Evolutionary conservation across 2,329 filamentous ascomycete genomes (phyloP).

Genomic region (Ophiognomonia clavigignenti-juglandacearum): DNA sequence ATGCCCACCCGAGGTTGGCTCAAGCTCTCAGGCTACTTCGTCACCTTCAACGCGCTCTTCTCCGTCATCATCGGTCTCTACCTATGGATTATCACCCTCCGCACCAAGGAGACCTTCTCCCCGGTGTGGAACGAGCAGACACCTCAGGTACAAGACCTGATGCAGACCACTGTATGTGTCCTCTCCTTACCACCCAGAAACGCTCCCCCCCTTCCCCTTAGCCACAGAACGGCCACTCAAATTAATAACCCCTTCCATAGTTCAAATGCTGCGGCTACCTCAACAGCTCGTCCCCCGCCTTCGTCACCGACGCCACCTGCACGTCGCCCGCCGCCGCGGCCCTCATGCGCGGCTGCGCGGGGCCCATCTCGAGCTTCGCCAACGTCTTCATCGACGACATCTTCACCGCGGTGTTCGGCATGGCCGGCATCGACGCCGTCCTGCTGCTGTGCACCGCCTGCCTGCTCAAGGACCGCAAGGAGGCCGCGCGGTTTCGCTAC

Average conservation of each 20-base stretch:
- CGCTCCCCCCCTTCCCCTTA: too few species aligned
- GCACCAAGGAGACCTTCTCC: slow-evolving; percentile 58
- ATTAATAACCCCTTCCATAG: too few species aligned
- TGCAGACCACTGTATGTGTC: slow-evolving; percentile 71
- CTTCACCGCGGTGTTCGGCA: slow-evolving; percentile 75
- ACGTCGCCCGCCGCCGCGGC: slow-evolving; percentile 66
- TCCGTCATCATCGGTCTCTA: slow-evolving; percentile 61
- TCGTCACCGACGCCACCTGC: slow-evolving; percentile 64
- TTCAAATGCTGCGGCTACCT: slow-evolving; percentile 78
- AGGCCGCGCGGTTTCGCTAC: slow-evolving; percentile 70
- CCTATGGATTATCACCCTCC: slow-evolving; percentile 70
- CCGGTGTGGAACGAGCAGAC: slow-evolving; percentile 57
- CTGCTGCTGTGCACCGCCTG: slow-evolving; percentile 69
- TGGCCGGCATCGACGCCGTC: slow-evolving; percentile 66
- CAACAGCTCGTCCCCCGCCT: slow-evolving; percentile 67
- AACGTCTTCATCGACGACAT: slow-evolving; percentile 70
- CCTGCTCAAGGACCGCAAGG: slow-evolving; percentile 74
- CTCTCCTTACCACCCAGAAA: too few species aligned
- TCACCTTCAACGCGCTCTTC: slow-evolving; percentile 58
- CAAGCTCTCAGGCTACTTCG: slow-evolving; percentile 62
- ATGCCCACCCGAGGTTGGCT: slow-evolving; percentile 65
- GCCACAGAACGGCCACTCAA: too few species aligned
- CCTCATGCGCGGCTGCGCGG: slow-evolving; percentile 64
- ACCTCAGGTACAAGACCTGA: slow-evolving; percentile 55
- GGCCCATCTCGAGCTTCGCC: slow-evolving; percentile 61